Percentiles rank a stretch among this genome's conserved stretches.
Evolutionary conservation across 2,329 filamentous ascomycete species (phyloP).

Genomic region (Cordyceps militaris): DNA sequence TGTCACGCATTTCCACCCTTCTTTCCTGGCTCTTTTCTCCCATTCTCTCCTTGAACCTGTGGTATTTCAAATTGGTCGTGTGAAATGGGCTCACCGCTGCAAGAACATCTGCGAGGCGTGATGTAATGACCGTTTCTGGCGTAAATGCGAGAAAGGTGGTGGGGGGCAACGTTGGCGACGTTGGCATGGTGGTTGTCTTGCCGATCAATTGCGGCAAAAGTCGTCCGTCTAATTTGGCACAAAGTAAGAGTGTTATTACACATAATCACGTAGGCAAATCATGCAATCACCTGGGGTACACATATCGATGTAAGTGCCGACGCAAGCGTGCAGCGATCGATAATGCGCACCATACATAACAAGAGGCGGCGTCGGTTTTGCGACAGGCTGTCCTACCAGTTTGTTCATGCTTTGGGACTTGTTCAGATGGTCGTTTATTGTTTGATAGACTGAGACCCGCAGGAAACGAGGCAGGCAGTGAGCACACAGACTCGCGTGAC

Average conservation of each 20-base stretch:
- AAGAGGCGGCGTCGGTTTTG: not conserved
- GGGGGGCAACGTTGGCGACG: not conserved
- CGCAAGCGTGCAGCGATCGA: too few relatives aligned
- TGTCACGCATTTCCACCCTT: too few relatives aligned
- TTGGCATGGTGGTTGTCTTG: not conserved
- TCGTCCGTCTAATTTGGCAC: too few relatives aligned
- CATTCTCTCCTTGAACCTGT: too few relatives aligned
- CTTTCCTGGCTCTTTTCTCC: too few relatives aligned
- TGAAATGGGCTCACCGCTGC: not conserved
- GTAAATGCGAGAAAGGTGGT: not conserved
- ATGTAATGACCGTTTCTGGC: not conserved
- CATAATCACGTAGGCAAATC: too few relatives aligned
- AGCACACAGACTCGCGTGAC: not conserved
- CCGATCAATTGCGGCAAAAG: not conserved
- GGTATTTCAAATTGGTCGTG: too few relatives aligned
- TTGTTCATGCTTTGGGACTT: not conserved
- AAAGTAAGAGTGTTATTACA: too few relatives aligned
- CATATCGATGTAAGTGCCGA: too few relatives aligned
- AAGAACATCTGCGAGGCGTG: not conserved
- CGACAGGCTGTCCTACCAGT: not conserved
- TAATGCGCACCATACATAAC: too few relatives aligned
- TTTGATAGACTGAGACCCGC: not conserved
- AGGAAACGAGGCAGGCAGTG: not conserved
- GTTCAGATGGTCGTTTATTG: not conserved
- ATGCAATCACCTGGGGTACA: too few relatives aligned